Evolutionary conservation across 1,139 yeast genomes (phyloP), one percentile per base, ranked within the genome.

Genomic region (Suhomyces choctaworum): DNA sequence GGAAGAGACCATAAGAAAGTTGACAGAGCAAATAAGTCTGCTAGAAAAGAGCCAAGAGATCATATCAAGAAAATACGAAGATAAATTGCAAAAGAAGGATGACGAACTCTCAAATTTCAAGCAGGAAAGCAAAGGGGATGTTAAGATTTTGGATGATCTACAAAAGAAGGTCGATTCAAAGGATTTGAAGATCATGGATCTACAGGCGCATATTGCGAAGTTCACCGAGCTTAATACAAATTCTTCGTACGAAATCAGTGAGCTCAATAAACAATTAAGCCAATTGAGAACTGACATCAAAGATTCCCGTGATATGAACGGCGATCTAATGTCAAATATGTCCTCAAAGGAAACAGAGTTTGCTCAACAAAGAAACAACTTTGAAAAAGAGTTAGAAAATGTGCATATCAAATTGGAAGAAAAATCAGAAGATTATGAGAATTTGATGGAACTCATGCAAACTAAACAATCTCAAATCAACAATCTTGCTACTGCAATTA

Each of bases 291-390:
- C 36, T 25, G 57, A 61, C 26, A 46, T 72, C 15, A 48, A 53
- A 19, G 69, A 66, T 33, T 55, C 64, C 20, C 57, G 53, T 25
- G 47, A 49, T 9, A 72, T 80, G 69, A 83, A 82, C 50, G 65
- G 70, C 21, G 89, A 83, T 47, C 60, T 83, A 17, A 56, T 81
- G 25, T 85, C 82, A 7, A 83, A 83, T 48, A 69, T 83, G 76
- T 61, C 81, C 1, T 71, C 80, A 16, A 75, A 82, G 43, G 90
- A 84, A 45, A 52, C 58, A 4, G 88, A 82, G 35, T 75, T 75
- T 44, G 62, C 69, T 2, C 65, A 66, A 22, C 90, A 82, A 49
- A 63, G 82, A 4, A 66, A 67, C 28, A 46, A 58, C 3, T 65
- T 76, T 23, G 75, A 70, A 39, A 64, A 64, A 9, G 84, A 82